These are phyloP conservation scores for Suillus weaverae DNA, from an alignment of 768 basidiomycete genomes.

Conservation along the genomic window DNA sequence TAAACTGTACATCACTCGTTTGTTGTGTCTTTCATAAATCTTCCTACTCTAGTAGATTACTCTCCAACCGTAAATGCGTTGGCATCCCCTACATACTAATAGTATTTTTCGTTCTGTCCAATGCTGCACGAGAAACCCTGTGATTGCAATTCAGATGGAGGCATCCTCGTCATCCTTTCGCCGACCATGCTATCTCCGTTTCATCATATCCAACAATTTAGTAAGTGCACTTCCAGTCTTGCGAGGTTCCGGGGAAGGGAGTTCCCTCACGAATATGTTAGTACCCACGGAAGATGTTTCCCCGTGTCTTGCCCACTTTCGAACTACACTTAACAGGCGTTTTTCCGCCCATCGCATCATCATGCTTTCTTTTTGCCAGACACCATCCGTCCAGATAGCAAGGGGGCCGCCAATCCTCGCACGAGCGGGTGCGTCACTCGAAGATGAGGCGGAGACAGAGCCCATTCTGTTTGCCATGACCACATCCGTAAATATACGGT, in stretches of 20 bases:
- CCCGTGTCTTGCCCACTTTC: conserved; percentile 34
- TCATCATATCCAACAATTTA: background rate
- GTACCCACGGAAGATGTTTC: background rate
- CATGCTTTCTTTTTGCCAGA: conserved; percentile 69
- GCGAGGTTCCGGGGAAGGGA: background rate
- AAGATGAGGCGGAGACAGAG: conserved; percentile 20
- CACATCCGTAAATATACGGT: conserved; percentile 90
- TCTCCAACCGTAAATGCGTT: background rate
- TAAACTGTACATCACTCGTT: background rate
- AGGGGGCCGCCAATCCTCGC: conserved; percentile 45
- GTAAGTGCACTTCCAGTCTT: background rate
- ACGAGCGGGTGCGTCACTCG: conserved; percentile 5
- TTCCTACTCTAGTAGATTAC: background rate
- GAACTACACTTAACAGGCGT: conserved; percentile 45
- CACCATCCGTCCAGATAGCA: conserved; percentile 67
- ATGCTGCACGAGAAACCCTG: background rate
- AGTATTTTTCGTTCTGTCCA: background rate
- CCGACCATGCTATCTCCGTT: background rate
- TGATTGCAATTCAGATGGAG: background rate
- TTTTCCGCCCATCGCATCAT: conserved; percentile 61
- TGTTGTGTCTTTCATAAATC: background rate
- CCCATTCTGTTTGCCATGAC: conserved; percentile 79
- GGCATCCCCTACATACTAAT: background rate
- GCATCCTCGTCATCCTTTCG: background rate
- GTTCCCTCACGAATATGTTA: background rate